Base-by-base conservation (phyloP, 306 rosid species). In the Vigna mungo region DNA sequence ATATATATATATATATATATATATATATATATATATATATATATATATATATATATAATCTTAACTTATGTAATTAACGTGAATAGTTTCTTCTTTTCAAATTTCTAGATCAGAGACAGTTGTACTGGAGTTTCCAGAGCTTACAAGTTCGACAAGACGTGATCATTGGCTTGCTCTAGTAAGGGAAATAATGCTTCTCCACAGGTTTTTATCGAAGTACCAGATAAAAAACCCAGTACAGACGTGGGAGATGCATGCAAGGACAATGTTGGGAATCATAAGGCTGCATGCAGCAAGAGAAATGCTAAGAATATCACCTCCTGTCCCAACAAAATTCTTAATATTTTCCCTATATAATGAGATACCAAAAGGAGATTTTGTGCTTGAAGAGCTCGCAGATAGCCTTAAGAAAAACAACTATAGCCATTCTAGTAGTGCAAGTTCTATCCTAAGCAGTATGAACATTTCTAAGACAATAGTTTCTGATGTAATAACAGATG, bases 221-320 rank as follows among this genome's bases (percentile, higher is more conserved):
- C 68, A 87, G 32, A 75, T 89, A 30, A 82, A 86, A 5, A 61
- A 70, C 68, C 89, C 85, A 27, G 23, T 55, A 49, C 92, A 85
- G 75, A 83, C 78, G 32, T 90, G 98, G 99, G 98, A 92, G 81
- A 88, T 92, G 88, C 96, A 96, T 80, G 88, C 91, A 48, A 88
- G 97, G 87, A 89, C 99, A 51, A 96, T 96, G 20, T 85, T 96
- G 60, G 87, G 92, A 52, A 85, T 92, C 78, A 78, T 85, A 83
- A 87, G 96, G 88, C 96, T 96, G 48, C 98, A 92, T 76, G 98
- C 97, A 43, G 98, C 97, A 55, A 87, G 98, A 81, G 99, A 96
- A 78, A 85, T 96, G 91, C 92, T 88, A 18, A 87, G 92, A 83
- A 89, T 92, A 80, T 91, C 93, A 4, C 94, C 99, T 41, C 99